Percentiles rank a stretch among this genome's conserved stretches.
phyloP scores from a whole-genome alignment of 1,284 basidiomycete genomes.

The Marasmius tenuissimus region DNA sequence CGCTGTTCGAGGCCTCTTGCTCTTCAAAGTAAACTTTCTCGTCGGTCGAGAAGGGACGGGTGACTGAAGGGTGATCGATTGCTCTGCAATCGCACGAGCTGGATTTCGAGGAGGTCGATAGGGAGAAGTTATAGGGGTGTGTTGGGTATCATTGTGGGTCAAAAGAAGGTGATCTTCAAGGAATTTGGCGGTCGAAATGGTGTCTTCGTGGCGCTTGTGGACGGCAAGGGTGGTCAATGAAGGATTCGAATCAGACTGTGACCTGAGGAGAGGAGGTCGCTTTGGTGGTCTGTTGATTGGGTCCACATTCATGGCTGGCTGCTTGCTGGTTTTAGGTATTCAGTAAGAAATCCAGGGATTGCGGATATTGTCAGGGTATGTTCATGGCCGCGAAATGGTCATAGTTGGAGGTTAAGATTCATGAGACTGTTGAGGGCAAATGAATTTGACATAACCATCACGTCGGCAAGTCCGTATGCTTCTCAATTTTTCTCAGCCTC shows the following conservation, averaged over 20 bases:
- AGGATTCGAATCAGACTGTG: slow-evolving; percentile 1
- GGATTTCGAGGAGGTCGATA: slow-evolving; percentile 25
- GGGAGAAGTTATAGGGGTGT: slow-evolving; percentile 17
- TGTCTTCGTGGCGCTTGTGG: not conserved
- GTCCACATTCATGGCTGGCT: not conserved
- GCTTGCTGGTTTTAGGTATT: not conserved
- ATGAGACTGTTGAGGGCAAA: not conserved
- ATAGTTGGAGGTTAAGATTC: not conserved
- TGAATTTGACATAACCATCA: not conserved
- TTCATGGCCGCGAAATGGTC: not conserved
- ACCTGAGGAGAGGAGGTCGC: slow-evolving; percentile 2
- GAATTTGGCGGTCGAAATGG: slow-evolving; percentile 1
- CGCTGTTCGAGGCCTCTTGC: slow-evolving; percentile 14
- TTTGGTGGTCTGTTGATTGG: not conserved
- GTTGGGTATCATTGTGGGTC: slow-evolving; percentile 12
- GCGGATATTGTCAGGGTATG: not conserved
- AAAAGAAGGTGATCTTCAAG: slow-evolving; percentile 8
- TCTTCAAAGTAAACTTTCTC: not conserved
- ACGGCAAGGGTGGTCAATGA: not conserved
- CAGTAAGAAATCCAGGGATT: not conserved
- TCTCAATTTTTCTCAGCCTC: not conserved
- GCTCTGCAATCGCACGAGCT: slow-evolving; percentile 3
- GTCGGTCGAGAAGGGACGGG: not conserved
- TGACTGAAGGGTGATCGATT: slow-evolving; percentile 1
- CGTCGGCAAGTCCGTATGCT: not conserved